Evolutionary conservation across 352 stramenopile genomes (phyloP), one percentile per base, ranked within the genome.

Genomic region (Phytophthora ramorum): DNA sequence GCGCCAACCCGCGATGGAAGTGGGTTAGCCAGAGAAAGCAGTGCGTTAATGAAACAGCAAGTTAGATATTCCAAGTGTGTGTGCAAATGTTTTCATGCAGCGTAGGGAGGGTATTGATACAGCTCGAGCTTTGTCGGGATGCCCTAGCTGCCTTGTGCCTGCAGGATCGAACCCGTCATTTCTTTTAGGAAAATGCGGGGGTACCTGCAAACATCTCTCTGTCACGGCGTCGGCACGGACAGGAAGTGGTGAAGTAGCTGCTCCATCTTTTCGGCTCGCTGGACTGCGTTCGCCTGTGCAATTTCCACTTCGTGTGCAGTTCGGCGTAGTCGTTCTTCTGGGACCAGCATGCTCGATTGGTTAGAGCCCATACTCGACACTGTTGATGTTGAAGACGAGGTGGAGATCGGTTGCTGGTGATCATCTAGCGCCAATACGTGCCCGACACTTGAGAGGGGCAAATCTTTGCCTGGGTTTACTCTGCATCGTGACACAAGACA

Each of bases 251-350:
- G 47, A 24, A 94, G 67, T 22, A 94, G 74, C 54, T 78, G 80
- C 56, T 91, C 82, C 85, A 92, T 91, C 30, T 78, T 84, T 56
- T 91, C 83, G 1, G 83, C 83, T 24, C 83, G 82, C 47, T 90
- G 81, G 0, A 44, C 45, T 10, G 82, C 77, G 43, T 82, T 87
- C 43, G 59, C 74, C 48, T 92, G 80, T 4, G 80, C 82, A 22
- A 76, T 56, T 38, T 94, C 85, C 10, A 75, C 54, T 22, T 91
- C 80, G 13, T 79, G 69, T 0, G 81, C 82, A 28, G 62, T 88
- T 28, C 83, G 75, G 64, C 85, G 83, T 20, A 90, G 57, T 7
- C 65, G 76, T 20, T 91, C 85, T 63, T 92, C 83, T 1, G 80
- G 78, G 16, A 89, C 75, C 0, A 78, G 32, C 16, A 63, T 38